Base-by-base conservation (phyloP, 2,329 filamentous ascomycete genomes). In the Penicillium sp. region DNA sequence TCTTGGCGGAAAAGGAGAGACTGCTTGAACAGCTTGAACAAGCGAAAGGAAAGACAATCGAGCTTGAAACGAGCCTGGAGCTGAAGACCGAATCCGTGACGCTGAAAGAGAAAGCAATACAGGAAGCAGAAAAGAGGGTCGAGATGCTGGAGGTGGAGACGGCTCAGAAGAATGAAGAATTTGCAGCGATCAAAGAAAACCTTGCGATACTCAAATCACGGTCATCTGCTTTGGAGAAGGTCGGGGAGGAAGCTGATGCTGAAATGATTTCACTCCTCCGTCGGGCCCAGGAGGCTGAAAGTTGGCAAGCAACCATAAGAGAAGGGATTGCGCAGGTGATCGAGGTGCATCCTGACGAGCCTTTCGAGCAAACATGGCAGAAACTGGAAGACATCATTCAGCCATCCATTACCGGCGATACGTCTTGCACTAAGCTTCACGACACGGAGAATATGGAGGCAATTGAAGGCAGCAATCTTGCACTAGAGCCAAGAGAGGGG, bases 101-200 rank as follows among this genome's bases (percentile, higher is more conserved):
- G 6, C 36, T 41, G 36, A 53, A 41, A 29, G 27, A 38, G 21
- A 42, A 57, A 36, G 39, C 39, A 7, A 29, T 33, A 7, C 48
- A 63, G n/a, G 53, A 60, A 10, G 31, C 61, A 13, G 51, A 66
- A 47, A 51, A 45, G 8, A 66, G 60, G 31, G 47, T 65, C 6
- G 55, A 62, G 19, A 36, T 39, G 7, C 48, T 68, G 15, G 59
- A 65, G 33, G 23, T 43, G 1, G 55, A 66, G 23, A 29, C 65
- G 3, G 47, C 58, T 13, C 42, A 61, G 25, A 74, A 73, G 23
- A 69, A 70, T 9, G 68, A 77, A 57, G 70, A 73, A n/a, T 64
- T 69, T 33, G 7, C 38, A 21, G 59, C 43, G 0, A 31, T 62
- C 3, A 48, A 58, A 21, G 55, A 57, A 12, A 56, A 59, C 6